phyloP scores from a whole-genome alignment of 345 rosid genomes.

The Hypericum perforatum region DNA sequence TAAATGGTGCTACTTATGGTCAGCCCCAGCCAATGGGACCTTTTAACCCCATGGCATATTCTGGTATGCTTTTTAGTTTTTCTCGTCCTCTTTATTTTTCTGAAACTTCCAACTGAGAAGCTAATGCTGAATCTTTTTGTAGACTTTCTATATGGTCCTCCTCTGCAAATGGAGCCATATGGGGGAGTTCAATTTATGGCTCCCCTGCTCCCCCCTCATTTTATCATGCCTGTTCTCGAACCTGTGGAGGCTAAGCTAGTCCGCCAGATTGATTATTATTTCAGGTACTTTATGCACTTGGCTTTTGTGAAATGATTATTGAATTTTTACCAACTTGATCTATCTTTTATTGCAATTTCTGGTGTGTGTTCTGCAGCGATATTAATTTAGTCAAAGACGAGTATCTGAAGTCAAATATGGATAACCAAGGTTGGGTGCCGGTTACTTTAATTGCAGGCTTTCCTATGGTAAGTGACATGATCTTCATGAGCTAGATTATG shows the following conservation, averaged over 20 bases:
- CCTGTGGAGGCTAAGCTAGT: constrained; percentile 27
- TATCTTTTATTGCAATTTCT: background rate
- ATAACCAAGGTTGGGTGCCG: constrained; percentile 45
- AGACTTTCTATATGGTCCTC: constrained; percentile 29
- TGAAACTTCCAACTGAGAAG: background rate
- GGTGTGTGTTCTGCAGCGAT: constrained; percentile 32
- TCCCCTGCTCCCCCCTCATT: constrained; percentile 23
- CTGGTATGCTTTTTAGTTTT: constrained; percentile 10
- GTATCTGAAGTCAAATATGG: constrained; percentile 45
- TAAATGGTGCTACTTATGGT: too few species aligned
- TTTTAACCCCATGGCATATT: too few species aligned
- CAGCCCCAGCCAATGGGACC: too few species aligned
- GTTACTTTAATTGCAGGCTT: constrained; percentile 42
- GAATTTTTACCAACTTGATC: background rate
- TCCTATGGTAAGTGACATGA: constrained; percentile 32
- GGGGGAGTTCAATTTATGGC: constrained; percentile 30
- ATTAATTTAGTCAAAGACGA: constrained; percentile 39
- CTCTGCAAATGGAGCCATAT: constrained; percentile 33
- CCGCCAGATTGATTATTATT: constrained; percentile 54
- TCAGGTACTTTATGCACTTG: constrained; percentile 30
- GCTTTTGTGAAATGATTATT: background rate
- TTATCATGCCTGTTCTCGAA: constrained; percentile 29
- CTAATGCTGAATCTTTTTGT: constrained; percentile 11
- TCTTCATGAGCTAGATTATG: background rate
- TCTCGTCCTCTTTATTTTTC: background rate